Evolutionary conservation across 2,329 filamentous ascomycete genomes (phyloP), one percentile per base, ranked within the genome.

Genomic region (Pseudogymnoascus sp.): DNA sequence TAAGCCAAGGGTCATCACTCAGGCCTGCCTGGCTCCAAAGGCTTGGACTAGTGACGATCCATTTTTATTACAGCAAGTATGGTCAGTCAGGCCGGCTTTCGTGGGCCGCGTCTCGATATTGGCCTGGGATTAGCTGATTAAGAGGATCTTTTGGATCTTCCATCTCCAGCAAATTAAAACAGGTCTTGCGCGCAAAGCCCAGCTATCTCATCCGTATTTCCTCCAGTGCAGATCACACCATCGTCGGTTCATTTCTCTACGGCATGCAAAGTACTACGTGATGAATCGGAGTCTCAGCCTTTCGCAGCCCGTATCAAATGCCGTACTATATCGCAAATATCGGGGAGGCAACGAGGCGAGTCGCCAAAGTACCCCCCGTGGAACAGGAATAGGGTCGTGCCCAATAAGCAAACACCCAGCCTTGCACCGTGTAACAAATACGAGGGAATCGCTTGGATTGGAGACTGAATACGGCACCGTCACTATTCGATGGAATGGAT

Each of bases 101-200:
- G 28, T 56, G 49, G 49, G 49, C 49, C 49, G 49, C 28, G 16
- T 34, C 49, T 56, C n/a, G 49, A 56, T 56, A 56, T 56, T 56
- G 49, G 49, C 49, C 28, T 34, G 25, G 21, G 25, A 34, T 56
- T 56, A 56, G 49, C 49, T 56, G 49, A 56, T 34, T 56, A 16
- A 56, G 49, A 56, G 49, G 49, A 34, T 34, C 25, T 56, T 53
- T 56, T 56, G n/a, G 49, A 56, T 56, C 49, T 56, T 56, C 49
- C 49, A 34, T 56, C 23, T 31, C 46, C 49, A 56, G 49, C 49
- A 56, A 56, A 56, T 56, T 56, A 56, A 34, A 56, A 18, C 25
- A 34, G 28, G 25, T 31, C 49, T 56, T 21, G 11, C 49, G n/a
- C 28, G 49, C 25, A 34, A 56, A 34, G 25, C 6, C 49, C 28